A percentile compares a stretch with the other conserved stretches of the same genome.
phyloP scores from a whole-genome alignment of 805 yeast genomes.

The Zygosaccharomyces siamensis region DNA sequence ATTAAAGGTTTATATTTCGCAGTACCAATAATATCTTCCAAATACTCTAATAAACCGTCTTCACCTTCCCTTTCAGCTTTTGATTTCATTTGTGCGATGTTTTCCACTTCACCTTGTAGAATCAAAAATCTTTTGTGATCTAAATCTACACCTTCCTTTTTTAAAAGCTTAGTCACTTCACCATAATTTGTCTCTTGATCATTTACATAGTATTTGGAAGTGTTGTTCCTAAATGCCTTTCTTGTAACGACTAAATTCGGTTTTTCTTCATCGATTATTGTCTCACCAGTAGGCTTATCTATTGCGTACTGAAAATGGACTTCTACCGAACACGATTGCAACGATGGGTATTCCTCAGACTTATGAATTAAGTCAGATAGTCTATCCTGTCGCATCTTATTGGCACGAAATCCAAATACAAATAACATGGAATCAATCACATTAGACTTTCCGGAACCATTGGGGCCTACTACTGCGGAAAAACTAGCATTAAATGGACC shows the following conservation, averaged over 20 bases:
- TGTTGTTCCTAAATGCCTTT: slow-evolving; percentile 68
- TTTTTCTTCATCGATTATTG: slow-evolving; percentile 48
- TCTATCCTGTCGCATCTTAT: slow-evolving; percentile 94
- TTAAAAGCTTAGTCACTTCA: slow-evolving; percentile 69
- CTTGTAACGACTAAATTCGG: slow-evolving; percentile 66
- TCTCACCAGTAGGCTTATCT: slow-evolving; percentile 48
- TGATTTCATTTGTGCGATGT: slow-evolving; percentile 97
- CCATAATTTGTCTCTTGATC: slow-evolving; percentile 64
- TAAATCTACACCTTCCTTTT: slow-evolving; percentile 82
- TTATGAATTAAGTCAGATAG: slow-evolving; percentile 90
- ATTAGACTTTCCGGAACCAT: slow-evolving; percentile 96
- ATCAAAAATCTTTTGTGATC: slow-evolving; percentile 93
- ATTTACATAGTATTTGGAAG: slow-evolving; percentile 75
- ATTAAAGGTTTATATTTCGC: slow-evolving; percentile 73
- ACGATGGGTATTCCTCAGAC: slow-evolving; percentile 64
- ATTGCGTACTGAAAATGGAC: slow-evolving; percentile 76
- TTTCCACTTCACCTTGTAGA: slow-evolving; percentile 96
- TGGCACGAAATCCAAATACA: slow-evolving; percentile 95
- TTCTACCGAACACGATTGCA: slow-evolving; percentile 82
- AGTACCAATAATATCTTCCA: slow-evolving; percentile 97
- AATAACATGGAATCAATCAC: slow-evolving; percentile 94
- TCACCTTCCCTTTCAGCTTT: slow-evolving; percentile 90
- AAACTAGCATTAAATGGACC: slow-evolving; percentile 95
- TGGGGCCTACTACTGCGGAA: slow-evolving; percentile 97
- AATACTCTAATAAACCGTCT: slow-evolving; percentile 88